Base-by-base conservation (phyloP, 192 early-diverging fungal species). In the Phlyctochytrium bullatum region DNA sequence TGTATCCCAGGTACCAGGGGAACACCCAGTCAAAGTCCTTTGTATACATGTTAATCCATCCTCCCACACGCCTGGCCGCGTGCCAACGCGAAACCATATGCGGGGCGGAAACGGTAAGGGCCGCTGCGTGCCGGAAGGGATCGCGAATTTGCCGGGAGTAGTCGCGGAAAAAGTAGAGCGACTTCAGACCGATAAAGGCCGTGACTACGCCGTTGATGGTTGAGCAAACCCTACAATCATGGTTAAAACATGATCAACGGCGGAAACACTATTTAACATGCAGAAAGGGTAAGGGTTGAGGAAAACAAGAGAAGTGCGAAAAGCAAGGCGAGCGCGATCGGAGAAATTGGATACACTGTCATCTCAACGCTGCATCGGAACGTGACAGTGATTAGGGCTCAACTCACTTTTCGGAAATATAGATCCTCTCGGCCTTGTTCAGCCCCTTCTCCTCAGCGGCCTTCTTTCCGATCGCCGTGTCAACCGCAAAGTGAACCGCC, bases 391-490 rank as follows among this genome's bases (percentile, higher is more conserved):
- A n/a, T n/a, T n/a, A n/a, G n/a, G n/a, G n/a, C n/a, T n/a, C n/a
- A 47, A 57, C 54, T 57, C 27, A 57, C 54, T 57, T 57, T 28
- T 57, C 54, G 12, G 54, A 57, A 14, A 57, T 28, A 25, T 20
- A 57, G 54, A 57, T 57, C 6, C 54, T 10, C 27, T 57, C 54
- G 54, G 16, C 27, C 54, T 25, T 14, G 54, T 14, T 57, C 54
- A 57, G 27, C 10, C 54, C 54, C 4, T 57, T 6, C 54, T 57
- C 25, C 27, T 57, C 27, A 6, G 54, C 54, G 12, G 25, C 12
- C 54, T 28, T 14, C 27, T 28, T 57, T 28, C 54, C 54, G 27
- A 57, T 25, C 20, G 25, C 4, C 27, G 20, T 28, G 54, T 57
- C 54, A 57, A 57, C 54, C 12, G 54, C 54, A 57, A 57, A 10